Conservation (phyloP, 2,329 filamentous ascomycete genomes). For the Ophiocordyceps unilateralis region DNA sequence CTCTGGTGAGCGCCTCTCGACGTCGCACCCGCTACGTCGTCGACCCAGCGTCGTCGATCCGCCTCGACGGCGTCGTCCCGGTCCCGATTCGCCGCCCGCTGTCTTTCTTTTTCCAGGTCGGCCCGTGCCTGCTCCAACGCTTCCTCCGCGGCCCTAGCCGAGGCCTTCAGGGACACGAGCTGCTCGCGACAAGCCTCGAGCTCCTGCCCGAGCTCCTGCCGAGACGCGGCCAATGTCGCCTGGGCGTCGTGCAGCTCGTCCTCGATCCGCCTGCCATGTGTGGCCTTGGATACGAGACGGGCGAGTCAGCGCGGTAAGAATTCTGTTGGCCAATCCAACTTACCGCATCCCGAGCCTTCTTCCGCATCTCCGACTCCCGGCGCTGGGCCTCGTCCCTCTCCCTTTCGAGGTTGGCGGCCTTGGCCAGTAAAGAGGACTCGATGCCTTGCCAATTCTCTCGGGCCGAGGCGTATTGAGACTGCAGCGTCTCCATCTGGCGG, state of each 20-base stretch:
- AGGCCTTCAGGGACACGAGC: conserved; percentile 43
- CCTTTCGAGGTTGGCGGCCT: conserved; percentile 64
- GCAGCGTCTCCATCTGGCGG: conserved; percentile 84
- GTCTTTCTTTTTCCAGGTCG: conserved; percentile 31
- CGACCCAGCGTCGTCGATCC: conserved; percentile 32
- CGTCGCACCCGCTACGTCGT: conserved; percentile 26
- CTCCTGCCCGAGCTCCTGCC: conserved; percentile 50
- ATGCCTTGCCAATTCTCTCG: conserved; percentile 98
- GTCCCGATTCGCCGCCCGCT: conserved; percentile 12
- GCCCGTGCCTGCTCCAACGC: conserved; percentile 38
- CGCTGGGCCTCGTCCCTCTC: conserved; percentile 75
- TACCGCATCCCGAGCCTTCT: conserved; percentile 76
- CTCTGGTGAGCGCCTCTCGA: conserved; percentile 24
- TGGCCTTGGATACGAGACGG: conserved; percentile 29
- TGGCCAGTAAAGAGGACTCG: conserved; percentile 66
- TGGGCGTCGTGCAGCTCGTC: conserved; percentile 64
- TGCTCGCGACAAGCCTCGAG: conserved; percentile 40
- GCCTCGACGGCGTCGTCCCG: conserved; percentile 18
- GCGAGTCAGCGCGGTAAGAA: neutral
- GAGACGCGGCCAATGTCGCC: conserved; percentile 44
- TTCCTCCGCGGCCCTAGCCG: conserved; percentile 48
- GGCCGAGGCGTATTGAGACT: conserved; percentile 86
- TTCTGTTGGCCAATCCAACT: conserved; percentile 13
- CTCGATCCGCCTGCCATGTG: conserved; percentile 48
- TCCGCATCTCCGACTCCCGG: conserved; percentile 73